phyloP scores from a whole-genome alignment of 495 filamentous ascomycete genomes.

The Penicillium pulvis region DNA sequence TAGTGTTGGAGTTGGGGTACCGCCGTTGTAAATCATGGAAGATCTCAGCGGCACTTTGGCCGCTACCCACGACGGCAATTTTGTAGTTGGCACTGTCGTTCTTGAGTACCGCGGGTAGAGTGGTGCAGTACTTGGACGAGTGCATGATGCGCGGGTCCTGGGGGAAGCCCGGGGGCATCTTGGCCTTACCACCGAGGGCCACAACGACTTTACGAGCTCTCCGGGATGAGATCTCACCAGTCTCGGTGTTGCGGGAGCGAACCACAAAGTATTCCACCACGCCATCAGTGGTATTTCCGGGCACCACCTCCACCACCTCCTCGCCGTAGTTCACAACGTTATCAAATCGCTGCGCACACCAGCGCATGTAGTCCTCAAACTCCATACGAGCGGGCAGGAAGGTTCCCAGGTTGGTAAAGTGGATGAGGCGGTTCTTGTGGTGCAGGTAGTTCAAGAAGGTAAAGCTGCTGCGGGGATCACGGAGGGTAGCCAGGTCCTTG shows the following conservation, averaged over 20 bases:
- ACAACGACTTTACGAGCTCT: constrained; percentile 81
- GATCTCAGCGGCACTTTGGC: constrained; percentile 94
- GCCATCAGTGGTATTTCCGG: constrained; percentile 39
- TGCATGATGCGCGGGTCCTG: constrained; percentile 73
- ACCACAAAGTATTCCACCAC: constrained; percentile 58
- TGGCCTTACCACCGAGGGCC: constrained; percentile 79
- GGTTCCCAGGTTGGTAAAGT: constrained; percentile 87
- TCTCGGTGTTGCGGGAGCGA: constrained; percentile 51
- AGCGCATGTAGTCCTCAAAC: constrained; percentile 93
- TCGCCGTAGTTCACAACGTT: constrained; percentile 76
- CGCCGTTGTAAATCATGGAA: constrained; percentile 84
- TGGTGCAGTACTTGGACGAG: constrained; percentile 81
- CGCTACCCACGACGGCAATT: constrained; percentile 82
- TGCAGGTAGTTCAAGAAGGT: constrained; percentile 96
- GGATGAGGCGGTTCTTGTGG: constrained; percentile 71
- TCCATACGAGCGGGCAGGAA: constrained; percentile 86
- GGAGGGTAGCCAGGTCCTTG: constrained; percentile 89
- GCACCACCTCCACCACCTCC: constrained; percentile 64
- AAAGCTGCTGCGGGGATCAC: constrained; percentile 86
- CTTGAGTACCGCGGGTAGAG: constrained; percentile 59
- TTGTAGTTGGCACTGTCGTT: constrained; percentile 61
- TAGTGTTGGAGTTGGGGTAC: constrained; percentile 79
- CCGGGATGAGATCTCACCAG: constrained; percentile 53
- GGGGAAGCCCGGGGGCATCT: constrained; percentile 69
- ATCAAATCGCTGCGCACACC: constrained; percentile 83